These are phyloP conservation scores for Colletotrichum sp. DNA, from an alignment of 2,329 filamentous ascomycete genomes.

Conservation along the genomic window DNA sequence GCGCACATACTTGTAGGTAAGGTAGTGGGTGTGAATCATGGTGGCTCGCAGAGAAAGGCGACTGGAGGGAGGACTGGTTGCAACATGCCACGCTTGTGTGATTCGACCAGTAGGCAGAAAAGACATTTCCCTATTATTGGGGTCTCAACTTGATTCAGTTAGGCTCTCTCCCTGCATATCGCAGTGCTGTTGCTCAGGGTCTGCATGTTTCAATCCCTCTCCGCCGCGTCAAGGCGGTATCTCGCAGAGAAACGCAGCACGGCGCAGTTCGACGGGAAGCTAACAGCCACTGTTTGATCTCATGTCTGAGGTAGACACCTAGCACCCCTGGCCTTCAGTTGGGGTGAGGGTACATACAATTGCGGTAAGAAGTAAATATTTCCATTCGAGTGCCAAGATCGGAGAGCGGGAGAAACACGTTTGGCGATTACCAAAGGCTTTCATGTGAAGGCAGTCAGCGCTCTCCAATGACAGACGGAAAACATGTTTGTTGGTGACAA, in stretches of 20 bases:
- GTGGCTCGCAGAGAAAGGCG: neutral
- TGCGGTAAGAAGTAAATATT: neutral
- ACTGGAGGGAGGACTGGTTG: neutral
- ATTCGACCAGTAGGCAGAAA: neutral
- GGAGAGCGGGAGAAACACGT: neutral
- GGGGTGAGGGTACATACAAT: neutral
- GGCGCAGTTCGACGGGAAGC: neutral
- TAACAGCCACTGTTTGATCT: constrained; percentile 3
- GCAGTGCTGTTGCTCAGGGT: neutral
- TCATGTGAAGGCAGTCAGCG: neutral
- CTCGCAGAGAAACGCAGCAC: neutral
- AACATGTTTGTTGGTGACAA: neutral
- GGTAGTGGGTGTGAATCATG: neutral
- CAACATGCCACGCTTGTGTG: neutral
- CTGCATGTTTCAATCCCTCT: constrained; percentile 5
- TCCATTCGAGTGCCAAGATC: neutral
- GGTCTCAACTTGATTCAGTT: constrained; percentile 3
- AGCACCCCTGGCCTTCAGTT: neutral
- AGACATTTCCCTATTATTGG: neutral
- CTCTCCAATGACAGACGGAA: neutral
- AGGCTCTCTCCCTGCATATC: constrained; percentile 3
- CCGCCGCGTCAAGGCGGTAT: neutral
- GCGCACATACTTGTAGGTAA: neutral
- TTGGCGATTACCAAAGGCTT: neutral
- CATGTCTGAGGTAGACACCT: neutral